phyloP scores from a whole-genome alignment of 371 early-diverging fungal genomes.

The Apophysomyces trapeziformis region DNA sequence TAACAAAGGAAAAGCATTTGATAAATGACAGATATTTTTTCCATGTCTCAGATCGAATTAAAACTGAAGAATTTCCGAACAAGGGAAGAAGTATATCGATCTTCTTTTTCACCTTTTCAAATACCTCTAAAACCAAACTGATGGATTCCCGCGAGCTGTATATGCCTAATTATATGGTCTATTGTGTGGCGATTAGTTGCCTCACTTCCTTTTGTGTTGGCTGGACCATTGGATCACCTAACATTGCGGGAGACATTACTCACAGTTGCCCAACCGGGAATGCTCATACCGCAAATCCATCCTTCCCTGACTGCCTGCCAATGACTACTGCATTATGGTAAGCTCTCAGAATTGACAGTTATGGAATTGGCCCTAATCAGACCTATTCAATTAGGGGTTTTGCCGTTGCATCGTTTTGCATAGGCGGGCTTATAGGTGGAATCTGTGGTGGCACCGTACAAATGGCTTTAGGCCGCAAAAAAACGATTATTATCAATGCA shows the following conservation, averaged over 20 bases:
- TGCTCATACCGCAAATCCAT: slow-evolving; percentile 18
- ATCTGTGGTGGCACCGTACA: slow-evolving; percentile 62
- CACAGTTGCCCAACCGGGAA: slow-evolving; percentile 32
- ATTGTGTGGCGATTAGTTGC: slow-evolving; percentile 39
- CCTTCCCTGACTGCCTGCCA: slow-evolving; percentile 35
- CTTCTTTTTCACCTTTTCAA: slow-evolving; percentile 3
- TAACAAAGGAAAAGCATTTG: neutral
- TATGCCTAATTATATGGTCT: slow-evolving; percentile 46
- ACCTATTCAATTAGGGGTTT: slow-evolving; percentile 53
- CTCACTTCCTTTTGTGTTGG: slow-evolving; percentile 45
- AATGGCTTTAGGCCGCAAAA: slow-evolving; percentile 67
- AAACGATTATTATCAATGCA: slow-evolving; percentile 65
- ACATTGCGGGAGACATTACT: slow-evolving; percentile 40
- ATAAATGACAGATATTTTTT: neutral
- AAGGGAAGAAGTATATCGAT: slow-evolving; percentile 2
- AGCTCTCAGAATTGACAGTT: neutral
- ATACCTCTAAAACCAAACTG: slow-evolving; percentile 3
- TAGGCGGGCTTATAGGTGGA: slow-evolving; percentile 80
- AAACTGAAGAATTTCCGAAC: slow-evolving; percentile 3
- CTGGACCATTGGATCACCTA: slow-evolving; percentile 51
- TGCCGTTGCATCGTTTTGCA: slow-evolving; percentile 65
- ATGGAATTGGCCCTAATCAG: neutral
- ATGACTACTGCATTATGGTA: slow-evolving; percentile 29
- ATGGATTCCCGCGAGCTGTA: slow-evolving; percentile 47
- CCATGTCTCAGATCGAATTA: slow-evolving; percentile 7